Percentiles rank a stretch among this genome's conserved stretches.
These are phyloP conservation scores for Monosporascus sp. DNA, from an alignment of 2,329 filamentous ascomycete genomes.

Conservation along the genomic window DNA sequence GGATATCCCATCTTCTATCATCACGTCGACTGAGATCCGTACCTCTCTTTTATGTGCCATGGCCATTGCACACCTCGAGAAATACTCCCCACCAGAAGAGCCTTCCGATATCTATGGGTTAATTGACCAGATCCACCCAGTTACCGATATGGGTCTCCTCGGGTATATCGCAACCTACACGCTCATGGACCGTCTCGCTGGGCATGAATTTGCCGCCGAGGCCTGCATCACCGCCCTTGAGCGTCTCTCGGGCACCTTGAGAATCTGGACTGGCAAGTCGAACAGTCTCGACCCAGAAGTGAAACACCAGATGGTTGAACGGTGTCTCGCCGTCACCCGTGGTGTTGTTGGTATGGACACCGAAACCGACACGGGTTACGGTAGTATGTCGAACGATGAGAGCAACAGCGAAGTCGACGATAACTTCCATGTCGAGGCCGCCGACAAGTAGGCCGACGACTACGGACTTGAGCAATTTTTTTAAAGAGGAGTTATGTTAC, in stretches of 20 bases:
- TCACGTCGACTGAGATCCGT: constrained; percentile 46
- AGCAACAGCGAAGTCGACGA: constrained; percentile 8
- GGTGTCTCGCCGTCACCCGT: constrained; percentile 52
- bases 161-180: constrained; percentile 56
- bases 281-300: constrained; percentile 46
- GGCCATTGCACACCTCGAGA: constrained; percentile 53
- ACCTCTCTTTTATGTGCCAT: constrained; percentile 56
- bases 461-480: too few species aligned
- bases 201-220: constrained; percentile 42
- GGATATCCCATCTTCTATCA: constrained; percentile 37
- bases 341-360: constrained; percentile 54
- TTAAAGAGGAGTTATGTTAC: too few species aligned
- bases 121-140: constrained; percentile 38
- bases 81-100: constrained; percentile 34
- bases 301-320: constrained; percentile 49
- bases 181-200: constrained; percentile 49
- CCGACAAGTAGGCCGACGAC: background rate
- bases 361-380: constrained; percentile 52
- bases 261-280: constrained; percentile 55
- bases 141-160: constrained; percentile 47
- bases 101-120: constrained; percentile 45
- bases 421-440: background rate
- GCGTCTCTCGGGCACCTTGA: constrained; percentile 49
- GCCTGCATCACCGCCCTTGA: constrained; percentile 47
- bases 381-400: constrained; percentile 46